Evolutionary conservation across 495 filamentous ascomycete genomes (phyloP), one percentile per base, ranked within the genome.

Genomic region (Penicillium paxilli): DNA sequence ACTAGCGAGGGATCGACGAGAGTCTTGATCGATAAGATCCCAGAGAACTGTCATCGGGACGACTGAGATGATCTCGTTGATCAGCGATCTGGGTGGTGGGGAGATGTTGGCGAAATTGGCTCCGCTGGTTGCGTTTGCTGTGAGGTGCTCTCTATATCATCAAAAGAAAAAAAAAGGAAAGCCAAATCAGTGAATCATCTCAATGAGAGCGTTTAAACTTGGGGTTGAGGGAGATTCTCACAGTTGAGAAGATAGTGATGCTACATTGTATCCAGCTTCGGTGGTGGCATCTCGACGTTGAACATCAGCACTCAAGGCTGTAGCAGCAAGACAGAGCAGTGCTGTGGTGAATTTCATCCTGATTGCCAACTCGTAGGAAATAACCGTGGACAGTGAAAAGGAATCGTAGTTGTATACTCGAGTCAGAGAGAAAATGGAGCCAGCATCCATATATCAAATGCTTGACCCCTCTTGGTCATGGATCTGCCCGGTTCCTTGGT

Each of bases 41-140:
- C 60, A 60, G 22, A 69, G 48, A 0, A 62, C 67, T 0, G 62
- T 56, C 9, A 67, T 30, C 11, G 69, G 69, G 11, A 72, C 55
- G 10, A 61, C 62, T 1, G 62, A 55, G 16, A 72, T 49, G 40
- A 71, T 64, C 24, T 68, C 63, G 5, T 50, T 52, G 35, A 72
- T 64, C 38, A 72, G 54, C 2, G 59, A 52, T 28, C 54, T 57
- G 0, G 67, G 67, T 0, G 67, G 63, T 19, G 64, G 54, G 10
- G 65, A 64, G 52, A 72, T 69, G 50, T 70, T 72, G 42, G 42
- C 64, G 20, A 71, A 65, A 47, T 69, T 67, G 22, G 58, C 60
- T 14, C 45, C 53, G 44, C 54, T 42, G 32, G 61, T 60, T 47
- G 57, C 41, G 35, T 58, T 60, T 14, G 59, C 49, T 7, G 57